Percentiles rank a stretch among this genome's conserved stretches.
phyloP scores from a whole-genome alignment of 495 filamentous ascomycete species.

The Parathielavia hyrcaniae region DNA sequence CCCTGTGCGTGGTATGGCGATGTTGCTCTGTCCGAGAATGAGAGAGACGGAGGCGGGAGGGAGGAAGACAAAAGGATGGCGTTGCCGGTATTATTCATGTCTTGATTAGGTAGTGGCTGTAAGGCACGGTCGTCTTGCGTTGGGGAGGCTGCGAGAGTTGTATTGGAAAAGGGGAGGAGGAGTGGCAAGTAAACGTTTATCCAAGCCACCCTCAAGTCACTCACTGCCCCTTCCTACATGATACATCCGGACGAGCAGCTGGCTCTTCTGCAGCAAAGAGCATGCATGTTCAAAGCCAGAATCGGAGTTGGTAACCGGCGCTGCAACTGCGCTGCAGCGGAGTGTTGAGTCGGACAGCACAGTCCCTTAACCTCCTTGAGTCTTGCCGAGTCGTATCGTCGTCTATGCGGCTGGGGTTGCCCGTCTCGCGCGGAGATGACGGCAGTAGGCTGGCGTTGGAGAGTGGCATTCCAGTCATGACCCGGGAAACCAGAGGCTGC shows the following conservation, averaged over 20 bases:
- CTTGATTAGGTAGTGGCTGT: no score
- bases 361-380: background rate
- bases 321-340: background rate
- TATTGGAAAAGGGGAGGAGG: conserved; percentile 1
- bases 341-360: background rate
- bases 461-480: background rate
- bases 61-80: background rate
- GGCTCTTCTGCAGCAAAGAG: background rate
- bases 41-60: no score
- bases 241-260: background rate
- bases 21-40: no score
- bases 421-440: background rate
- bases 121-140: no score
- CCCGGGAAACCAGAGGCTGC: background rate
- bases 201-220: background rate
- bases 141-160: no score
- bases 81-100: background rate
- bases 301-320: no score
- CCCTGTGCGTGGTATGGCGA: no score
- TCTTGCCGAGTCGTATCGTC: background rate
- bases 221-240: background rate
- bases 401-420: background rate
- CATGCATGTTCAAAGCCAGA: no score
- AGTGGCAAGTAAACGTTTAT: background rate
- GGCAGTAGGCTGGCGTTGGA: background rate